A percentile compares a stretch with the other conserved stretches of the same genome.
Evolutionary conservation across 805 yeast species (phyloP).

Genomic region (Metschnikowia dekortorum): DNA sequence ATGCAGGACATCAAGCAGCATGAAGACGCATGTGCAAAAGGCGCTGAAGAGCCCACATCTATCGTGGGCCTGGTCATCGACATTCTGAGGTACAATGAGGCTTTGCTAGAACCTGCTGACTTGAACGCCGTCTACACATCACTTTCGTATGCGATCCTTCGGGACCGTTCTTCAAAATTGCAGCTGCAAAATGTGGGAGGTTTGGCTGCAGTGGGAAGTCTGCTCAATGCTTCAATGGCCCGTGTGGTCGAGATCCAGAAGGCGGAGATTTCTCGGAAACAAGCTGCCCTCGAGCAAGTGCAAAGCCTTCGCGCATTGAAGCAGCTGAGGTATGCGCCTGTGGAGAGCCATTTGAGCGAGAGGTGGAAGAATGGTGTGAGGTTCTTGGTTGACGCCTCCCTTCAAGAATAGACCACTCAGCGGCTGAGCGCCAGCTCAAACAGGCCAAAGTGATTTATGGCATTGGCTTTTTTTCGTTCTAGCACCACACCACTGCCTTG

Average conservation of each 20-base stretch:
- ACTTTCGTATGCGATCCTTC: conserved; percentile 37
- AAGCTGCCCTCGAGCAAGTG: conserved; percentile 40
- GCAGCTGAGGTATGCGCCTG: conserved; percentile 43
- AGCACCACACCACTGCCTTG: no score
- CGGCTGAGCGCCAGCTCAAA: no score
- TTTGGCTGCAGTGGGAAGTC: conserved; percentile 35
- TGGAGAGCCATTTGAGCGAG: conserved; percentile 40
- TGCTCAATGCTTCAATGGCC: conserved; percentile 23
- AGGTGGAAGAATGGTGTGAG: conserved; percentile 50
- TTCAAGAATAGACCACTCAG: conserved; percentile 4
- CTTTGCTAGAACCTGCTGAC: conserved; percentile 11
- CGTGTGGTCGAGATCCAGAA: conserved; percentile 18
- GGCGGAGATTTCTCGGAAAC: conserved; percentile 30
- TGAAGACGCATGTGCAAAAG: conserved; percentile 19
- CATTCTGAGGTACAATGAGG: not conserved
- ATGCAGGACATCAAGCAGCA: conserved; percentile 19
- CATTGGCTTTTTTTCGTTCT: no score
- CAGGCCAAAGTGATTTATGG: no score
- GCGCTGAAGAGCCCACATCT: not conserved
- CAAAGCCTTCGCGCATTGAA: conserved; percentile 38
- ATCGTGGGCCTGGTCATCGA: conserved; percentile 1
- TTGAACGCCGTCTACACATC: conserved; percentile 30
- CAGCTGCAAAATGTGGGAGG: conserved; percentile 30
- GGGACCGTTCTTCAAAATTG: conserved; percentile 38
- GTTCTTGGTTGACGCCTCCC: conserved; percentile 30